Evolutionary conservation across 1,284 basidiomycete genomes (phyloP), one percentile per base, ranked within the genome.

Genomic region (Microbotryum saponariae): DNA sequence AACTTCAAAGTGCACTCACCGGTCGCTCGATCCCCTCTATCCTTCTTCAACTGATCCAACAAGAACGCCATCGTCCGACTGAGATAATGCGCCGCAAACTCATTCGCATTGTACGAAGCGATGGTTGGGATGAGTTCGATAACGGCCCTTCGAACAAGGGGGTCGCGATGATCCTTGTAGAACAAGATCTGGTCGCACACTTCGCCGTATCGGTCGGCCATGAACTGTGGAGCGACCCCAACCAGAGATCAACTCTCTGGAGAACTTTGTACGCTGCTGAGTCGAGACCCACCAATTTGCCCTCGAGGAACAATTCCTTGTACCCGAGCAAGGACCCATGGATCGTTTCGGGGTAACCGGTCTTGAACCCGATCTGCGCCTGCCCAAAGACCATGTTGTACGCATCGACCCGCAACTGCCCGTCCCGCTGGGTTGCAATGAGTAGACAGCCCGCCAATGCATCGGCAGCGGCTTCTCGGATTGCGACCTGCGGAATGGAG

Each of bases 261-360:
- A 21, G 6, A 18, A 14, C 21, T 48, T 21, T 9, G 3, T 21
- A 6, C 6, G 47, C 47, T 33, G 14, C 23, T n/a, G 29, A 29
- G 18, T 33, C 16, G 10, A 23, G 20, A 70, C 80, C 70, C 65
- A 92, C 91, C 82, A 92, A 90, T 68, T 91, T 91, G 44, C 91
- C 93, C 74, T 97, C 90, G 61, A 94, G 81, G 16, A 98, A 78
- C 42, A 99, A 81, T 73, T 96, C 90, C 57, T 91, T 86, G 74
- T 93, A 91, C 14, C 92, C 94, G 58, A 98, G 80, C 45, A 99
- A 74, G 21, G 90, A 93, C 2, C 94, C 96, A 69, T 98, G 91
- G 50, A 97, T 90, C 29, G 90, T 82, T 77, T 89, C 94, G 44
- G 76, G 73, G 21, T 86, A 84, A 4, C 83, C 80, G 74, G 85